A percentile compares a stretch with the other conserved stretches of the same genome.
These are phyloP conservation scores for Mycena leptocephala DNA, from an alignment of 768 basidiomycete genomes.

Conservation along the genomic window DNA sequence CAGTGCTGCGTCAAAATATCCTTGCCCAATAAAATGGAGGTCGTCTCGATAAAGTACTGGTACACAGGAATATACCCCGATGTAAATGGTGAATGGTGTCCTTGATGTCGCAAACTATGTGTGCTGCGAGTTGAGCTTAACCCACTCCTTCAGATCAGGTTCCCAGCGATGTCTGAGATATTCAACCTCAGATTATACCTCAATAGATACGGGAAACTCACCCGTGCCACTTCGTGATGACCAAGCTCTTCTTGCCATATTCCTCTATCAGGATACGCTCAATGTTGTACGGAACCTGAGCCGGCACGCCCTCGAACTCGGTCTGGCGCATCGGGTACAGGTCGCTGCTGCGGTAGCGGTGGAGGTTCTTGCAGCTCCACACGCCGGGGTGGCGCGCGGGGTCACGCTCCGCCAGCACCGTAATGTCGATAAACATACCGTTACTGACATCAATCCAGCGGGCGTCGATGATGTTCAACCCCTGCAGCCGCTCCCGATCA, in stretches of 20 bases:
- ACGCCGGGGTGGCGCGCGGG: not conserved
- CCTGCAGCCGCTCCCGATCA: not conserved
- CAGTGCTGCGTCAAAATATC: no score
- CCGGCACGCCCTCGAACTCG: not conserved
- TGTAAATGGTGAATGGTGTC: not conserved
- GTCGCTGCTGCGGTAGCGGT: not conserved
- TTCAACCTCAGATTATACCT: not conserved
- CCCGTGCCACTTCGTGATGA: not conserved
- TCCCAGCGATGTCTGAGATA: constrained; percentile 1
- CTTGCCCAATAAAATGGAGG: constrained; percentile 1
- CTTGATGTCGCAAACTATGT: not conserved
- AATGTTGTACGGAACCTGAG: not conserved
- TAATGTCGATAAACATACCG: not conserved
- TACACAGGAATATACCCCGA: not conserved
- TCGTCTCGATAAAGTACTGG: not conserved
- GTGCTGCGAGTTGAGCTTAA: not conserved
- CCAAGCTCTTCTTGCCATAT: not conserved
- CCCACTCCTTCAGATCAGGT: constrained; percentile 2
- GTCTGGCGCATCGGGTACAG: constrained; percentile 1
- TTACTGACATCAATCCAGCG: constrained; percentile 1
- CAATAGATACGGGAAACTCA: not conserved
- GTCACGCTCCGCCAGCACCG: not conserved
- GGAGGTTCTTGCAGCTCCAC: not conserved
- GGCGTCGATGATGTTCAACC: not conserved
- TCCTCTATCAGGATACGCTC: not conserved